Evolutionary conservation across 306 rosid genomes (phyloP).

Genomic region (peach (Prunus persica)): DNA sequence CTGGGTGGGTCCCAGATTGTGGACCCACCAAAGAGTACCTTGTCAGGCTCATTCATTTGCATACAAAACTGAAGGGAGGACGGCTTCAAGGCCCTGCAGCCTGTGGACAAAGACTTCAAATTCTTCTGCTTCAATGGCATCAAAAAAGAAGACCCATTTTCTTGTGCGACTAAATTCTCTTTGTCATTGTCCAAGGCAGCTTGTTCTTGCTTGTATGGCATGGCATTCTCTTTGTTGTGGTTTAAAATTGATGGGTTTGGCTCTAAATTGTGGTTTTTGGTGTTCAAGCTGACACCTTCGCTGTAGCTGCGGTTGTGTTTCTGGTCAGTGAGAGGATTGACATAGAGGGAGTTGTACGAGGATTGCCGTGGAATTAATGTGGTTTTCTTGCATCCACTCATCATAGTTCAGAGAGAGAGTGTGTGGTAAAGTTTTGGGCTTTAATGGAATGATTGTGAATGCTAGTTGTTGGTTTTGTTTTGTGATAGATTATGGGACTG

Average conservation of each 20-base stretch:
- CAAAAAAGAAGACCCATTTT: conserved; percentile 35
- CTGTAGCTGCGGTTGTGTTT: conserved; percentile 66
- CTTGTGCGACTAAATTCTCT: conserved; percentile 39
- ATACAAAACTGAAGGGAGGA: conserved; percentile 75
- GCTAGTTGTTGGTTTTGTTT: no score
- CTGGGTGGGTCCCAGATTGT: conserved; percentile 41
- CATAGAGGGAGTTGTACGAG: conserved; percentile 46
- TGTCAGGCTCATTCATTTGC: conserved; percentile 63
- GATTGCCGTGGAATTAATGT: conserved; percentile 26
- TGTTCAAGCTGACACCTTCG: conserved; percentile 31
- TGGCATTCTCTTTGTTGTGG: conserved; percentile 37
- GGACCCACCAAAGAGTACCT: conserved; percentile 34
- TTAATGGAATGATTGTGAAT: no score
- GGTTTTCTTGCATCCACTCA: conserved; percentile 21
- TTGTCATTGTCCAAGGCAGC: conserved; percentile 23
- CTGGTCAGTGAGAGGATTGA: conserved; percentile 51
- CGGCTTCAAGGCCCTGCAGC: conserved; percentile 52
- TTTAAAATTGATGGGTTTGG: background rate
- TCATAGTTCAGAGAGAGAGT: background rate
- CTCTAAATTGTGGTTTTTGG: conserved; percentile 7
- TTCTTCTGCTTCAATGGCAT: conserved; percentile 30
- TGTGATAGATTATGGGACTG: no score
- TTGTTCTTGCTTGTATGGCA: conserved; percentile 25
- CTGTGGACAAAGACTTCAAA: conserved; percentile 57
- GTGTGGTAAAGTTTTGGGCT: no score